These are phyloP conservation scores for Trichosporon asahii DNA, from an alignment of 1,284 basidiomycete genomes.

Conservation along the genomic window DNA sequence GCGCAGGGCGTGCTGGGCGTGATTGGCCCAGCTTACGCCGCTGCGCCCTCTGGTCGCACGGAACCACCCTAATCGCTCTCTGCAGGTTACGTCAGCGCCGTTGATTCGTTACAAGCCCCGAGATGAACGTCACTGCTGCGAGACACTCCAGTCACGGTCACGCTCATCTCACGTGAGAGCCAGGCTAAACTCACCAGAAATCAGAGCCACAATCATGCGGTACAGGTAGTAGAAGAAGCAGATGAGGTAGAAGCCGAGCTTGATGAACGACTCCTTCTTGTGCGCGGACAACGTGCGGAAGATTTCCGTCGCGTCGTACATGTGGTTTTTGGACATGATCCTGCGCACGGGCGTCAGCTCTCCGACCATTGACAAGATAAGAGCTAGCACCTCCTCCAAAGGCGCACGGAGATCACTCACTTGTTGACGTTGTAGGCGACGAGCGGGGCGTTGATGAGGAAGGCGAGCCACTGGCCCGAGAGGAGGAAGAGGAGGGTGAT, in stretches of 20 bases:
- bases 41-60: not conserved
- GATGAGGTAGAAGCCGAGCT: constrained; percentile 89
- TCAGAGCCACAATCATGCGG: constrained; percentile 83
- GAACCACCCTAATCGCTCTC: constrained; percentile 16
- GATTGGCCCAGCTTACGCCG: not conserved
- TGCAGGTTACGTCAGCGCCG: constrained; percentile 13
- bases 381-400: no score
- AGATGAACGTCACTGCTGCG: not conserved
- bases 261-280: constrained; percentile 96
- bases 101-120: not conserved
- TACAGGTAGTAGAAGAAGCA: constrained; percentile 98
- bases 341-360: constrained; percentile 53
- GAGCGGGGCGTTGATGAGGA: constrained; percentile 86
- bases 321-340: constrained; percentile 89
- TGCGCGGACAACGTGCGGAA: constrained; percentile 90
- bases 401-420: constrained; percentile 55
- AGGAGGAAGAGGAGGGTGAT: constrained; percentile 84
- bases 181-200: constrained; percentile 57
- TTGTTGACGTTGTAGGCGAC: constrained; percentile 93
- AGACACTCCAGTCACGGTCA: no score
- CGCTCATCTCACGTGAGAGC: not conserved
- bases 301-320: constrained; percentile 99
- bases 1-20: not conserved
- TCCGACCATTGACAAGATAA: not conserved
- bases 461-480: constrained; percentile 91